phyloP scores from a whole-genome alignment of 73 alveolate genomes.

The Stentor coeruleus region DNA sequence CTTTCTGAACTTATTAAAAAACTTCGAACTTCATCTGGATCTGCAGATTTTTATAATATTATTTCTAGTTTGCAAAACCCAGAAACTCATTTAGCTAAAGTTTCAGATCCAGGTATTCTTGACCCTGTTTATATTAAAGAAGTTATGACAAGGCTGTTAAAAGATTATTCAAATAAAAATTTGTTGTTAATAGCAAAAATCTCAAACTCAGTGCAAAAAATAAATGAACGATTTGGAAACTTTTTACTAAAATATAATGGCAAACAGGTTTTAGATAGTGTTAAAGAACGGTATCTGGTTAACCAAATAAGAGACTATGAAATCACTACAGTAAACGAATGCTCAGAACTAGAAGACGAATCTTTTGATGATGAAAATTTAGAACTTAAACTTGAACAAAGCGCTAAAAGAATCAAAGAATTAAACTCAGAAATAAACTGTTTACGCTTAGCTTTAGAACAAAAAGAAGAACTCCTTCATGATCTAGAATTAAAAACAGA shows the following conservation, averaged over 20 bases:
- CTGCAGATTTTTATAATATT: too few relatives aligned
- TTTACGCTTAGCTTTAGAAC: neutral
- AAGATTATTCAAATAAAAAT: neutral
- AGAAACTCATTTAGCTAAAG: too few relatives aligned
- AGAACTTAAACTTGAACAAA: neutral
- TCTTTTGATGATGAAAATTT: neutral
- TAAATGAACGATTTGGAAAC: neutral
- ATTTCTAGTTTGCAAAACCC: too few relatives aligned
- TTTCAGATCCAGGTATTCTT: too few relatives aligned
- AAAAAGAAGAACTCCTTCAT: neutral
- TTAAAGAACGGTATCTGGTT: neutral
- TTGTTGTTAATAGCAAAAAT: neutral
- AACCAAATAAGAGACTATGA: neutral
- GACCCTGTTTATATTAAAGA: too few relatives aligned
- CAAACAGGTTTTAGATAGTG: neutral
- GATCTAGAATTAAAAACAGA: neutral
- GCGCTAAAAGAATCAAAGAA: neutral
- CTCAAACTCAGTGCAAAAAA: neutral
- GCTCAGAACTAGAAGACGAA: neutral
- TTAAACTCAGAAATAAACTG: neutral
- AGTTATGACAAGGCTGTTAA: too few relatives aligned
- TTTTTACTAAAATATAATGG: neutral
- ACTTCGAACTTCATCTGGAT: too few relatives aligned
- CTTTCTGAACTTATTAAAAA: neutral
- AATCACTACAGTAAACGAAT: neutral